Base-by-base conservation (phyloP, 495 filamentous ascomycete species). In the Aspergillus campestris region DNA sequence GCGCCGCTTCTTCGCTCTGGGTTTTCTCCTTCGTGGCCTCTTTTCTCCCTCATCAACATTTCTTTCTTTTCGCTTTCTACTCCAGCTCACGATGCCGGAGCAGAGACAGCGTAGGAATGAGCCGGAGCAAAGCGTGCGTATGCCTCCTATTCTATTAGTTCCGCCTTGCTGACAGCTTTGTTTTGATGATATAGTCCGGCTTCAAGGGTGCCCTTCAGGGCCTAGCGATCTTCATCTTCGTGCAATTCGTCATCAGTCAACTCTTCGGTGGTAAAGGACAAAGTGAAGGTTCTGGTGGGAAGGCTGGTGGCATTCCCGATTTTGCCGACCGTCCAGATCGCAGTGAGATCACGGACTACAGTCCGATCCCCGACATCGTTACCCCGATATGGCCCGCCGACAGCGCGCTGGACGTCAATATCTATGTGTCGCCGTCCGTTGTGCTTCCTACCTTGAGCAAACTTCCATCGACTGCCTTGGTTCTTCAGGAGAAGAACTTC, bases 321-420 rank as follows among this genome's bases (percentile, higher is more conserved):
- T 94, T 81, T 58, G 66, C 70, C 32, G 74, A 80, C 48, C 80
- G 87, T 48, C 82, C 83, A 11, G 50, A 69, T 42, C 66, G 55
- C 28, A 68, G 79, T 51, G 66, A 83, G 50, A 80, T 82, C 43
- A 74, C 80, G 34, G 57, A 74, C 29, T 92, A 87, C 69, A 89
- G 75, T 59, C 62, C 72, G 14, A 67, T 92, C 42, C 91, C 92
- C 24, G 80, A 90, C 45, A 66, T 72, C 27, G 74, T 95, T 47
- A 82, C 84, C 8, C 88, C 94, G 5, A 91, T 97, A 57, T 98
- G 92, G 92, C 80, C 86, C 0, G 52, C 72, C 13, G 79, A 91
- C 60, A 86, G 79, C 54, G 64, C 77, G 34, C 55, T 98, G 49
- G 92, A 98, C 67, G 80, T 98, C 52, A 75, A 77, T 44, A 75